Base-by-base conservation (phyloP, 352 stramenopile genomes). In the Phytophthora litchii region DNA sequence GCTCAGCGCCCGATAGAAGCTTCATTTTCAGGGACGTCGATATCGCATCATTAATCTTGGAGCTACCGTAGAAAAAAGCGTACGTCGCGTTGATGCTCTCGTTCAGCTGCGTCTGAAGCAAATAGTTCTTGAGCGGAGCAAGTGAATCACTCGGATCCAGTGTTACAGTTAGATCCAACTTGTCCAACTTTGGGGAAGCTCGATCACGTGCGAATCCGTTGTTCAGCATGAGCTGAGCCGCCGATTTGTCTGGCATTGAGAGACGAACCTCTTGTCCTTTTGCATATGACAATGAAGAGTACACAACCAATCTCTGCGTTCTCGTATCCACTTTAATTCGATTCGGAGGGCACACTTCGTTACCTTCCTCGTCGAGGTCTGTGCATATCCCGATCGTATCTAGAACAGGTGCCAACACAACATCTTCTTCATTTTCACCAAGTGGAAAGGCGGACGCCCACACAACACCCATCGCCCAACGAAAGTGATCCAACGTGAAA, bases 21-120 rank as follows among this genome's bases (percentile, higher is more conserved):
- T 85, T 85, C 54, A 85, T 70, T 36, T 80, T 81, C 19, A 85
- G 48, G 17, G 72, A 82, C 38, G 54, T 66, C 7, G 55, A 40
- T 35, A 73, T 50, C 9, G 38, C 43, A 7, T 61, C 31, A 0
- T 54, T 32, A 3, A 80, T 58, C 21, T 58, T 53, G 0, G 42
- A 21, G 11, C 29, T 45, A 10, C 50, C 67, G 34, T 70, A 62
- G 14, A 60, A 64, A 16, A 85, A 60, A 7, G 51, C 58, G 38
- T 85, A 82, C 41, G 62, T 66, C 44, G 67, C 60, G 56, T 85
- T 80, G 41, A 75, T 55, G 14, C 54, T 82, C 36, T 78, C 61
- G 60, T 77, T 80, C 31, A 77, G 38, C 45, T 70, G 49, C 1
- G 54, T 69, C 11, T 60, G 27, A 5, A 80, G 38, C 19, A 85